These are phyloP conservation scores for Neofusicoccum ribis DNA, from an alignment of 2,329 filamentous ascomycete genomes.

Conservation along the genomic window DNA sequence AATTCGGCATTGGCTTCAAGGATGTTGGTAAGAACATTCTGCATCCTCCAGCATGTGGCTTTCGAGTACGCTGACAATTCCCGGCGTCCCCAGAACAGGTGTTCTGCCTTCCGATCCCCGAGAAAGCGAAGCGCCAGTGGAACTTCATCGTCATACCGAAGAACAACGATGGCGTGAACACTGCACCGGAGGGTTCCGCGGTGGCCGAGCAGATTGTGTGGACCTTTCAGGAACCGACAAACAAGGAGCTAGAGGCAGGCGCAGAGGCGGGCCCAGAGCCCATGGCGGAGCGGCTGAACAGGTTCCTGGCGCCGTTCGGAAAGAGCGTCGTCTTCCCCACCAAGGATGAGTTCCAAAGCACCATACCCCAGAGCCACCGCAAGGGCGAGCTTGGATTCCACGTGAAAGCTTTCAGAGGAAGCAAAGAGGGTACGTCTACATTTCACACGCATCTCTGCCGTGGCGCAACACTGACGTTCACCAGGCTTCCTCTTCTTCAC, in stretches of 20 bases:
- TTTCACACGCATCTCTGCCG: not conserved
- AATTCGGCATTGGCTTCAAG: constrained; percentile 53
- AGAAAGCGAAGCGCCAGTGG: constrained; percentile 63
- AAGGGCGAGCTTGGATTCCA: constrained; percentile 65
- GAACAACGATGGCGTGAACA: constrained; percentile 51
- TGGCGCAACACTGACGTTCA: no score
- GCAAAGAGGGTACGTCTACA: constrained; percentile 59
- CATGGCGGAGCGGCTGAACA: constrained; percentile 52
- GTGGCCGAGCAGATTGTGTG: constrained; percentile 59
- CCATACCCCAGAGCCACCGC: constrained; percentile 60
- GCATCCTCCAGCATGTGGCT: not conserved
- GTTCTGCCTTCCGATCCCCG: constrained; percentile 63
- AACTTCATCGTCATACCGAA: constrained; percentile 63
- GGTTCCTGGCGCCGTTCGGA: constrained; percentile 42
- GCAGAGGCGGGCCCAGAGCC: constrained; percentile 42
- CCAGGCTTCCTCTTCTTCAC: constrained; percentile 65
- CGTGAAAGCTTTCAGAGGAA: constrained; percentile 63
- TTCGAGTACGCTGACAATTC: constrained; percentile 7
- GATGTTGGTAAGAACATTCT: constrained; percentile 43
- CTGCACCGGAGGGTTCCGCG: constrained; percentile 40
- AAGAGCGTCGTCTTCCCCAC: constrained; percentile 55
- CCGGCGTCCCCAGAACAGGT: constrained; percentile 48
- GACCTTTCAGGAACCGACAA: constrained; percentile 57
- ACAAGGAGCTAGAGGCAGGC: constrained; percentile 44
- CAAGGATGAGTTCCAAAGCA: constrained; percentile 60